Evolutionary conservation across 768 basidiomycete species (phyloP).

Genomic region (Boletus rufocinnamomeus): DNA sequence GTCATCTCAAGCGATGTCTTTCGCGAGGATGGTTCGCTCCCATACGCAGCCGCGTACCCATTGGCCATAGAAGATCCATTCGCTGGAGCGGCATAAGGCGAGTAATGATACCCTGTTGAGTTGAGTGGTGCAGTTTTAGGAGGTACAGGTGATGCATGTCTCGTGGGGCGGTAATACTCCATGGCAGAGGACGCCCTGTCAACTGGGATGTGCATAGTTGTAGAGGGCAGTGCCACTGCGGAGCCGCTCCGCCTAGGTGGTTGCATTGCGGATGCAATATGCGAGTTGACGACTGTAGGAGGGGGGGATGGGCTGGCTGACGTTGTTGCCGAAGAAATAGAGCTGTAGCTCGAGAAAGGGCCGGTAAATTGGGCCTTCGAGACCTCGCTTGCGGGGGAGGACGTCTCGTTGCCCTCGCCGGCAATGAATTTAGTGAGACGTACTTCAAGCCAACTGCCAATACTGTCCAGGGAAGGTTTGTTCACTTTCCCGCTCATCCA

Average conservation of each 20-base stretch:
- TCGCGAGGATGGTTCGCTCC: slow-evolving; percentile 32
- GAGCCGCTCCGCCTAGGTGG: slow-evolving; percentile 68
- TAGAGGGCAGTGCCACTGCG: slow-evolving; percentile 58
- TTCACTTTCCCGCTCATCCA: slow-evolving; percentile 88
- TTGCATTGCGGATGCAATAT: slow-evolving; percentile 35
- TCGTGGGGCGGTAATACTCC: slow-evolving; percentile 59
- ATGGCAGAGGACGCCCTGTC: slow-evolving; percentile 79
- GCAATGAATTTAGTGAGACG: slow-evolving; percentile 94
- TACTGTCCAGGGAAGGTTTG: slow-evolving; percentile 89
- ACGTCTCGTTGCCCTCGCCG: slow-evolving; percentile 70
- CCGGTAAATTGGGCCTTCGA: slow-evolving; percentile 54
- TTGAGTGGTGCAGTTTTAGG: slow-evolving; percentile 57
- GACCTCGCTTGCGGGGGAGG: slow-evolving; percentile 38
- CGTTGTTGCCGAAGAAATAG: slow-evolving; percentile 79
- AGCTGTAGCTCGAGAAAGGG: slow-evolving; percentile 91
- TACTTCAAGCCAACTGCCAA: slow-evolving; percentile 91
- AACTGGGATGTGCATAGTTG: slow-evolving; percentile 52
- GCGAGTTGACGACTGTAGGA: slow-evolving; percentile 48
- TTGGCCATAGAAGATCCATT: slow-evolving; percentile 35
- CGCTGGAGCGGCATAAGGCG: slow-evolving; percentile 32
- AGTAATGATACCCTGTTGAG: slow-evolving; percentile 31
- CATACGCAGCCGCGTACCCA: slow-evolving; percentile 39
- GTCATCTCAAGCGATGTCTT: slow-evolving; percentile 36
- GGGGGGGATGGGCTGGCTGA: slow-evolving; percentile 80
- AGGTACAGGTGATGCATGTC: slow-evolving; percentile 54